Evolutionary conservation across 495 filamentous ascomycete genomes (phyloP).

Genomic region (Penicillium arizonense): DNA sequence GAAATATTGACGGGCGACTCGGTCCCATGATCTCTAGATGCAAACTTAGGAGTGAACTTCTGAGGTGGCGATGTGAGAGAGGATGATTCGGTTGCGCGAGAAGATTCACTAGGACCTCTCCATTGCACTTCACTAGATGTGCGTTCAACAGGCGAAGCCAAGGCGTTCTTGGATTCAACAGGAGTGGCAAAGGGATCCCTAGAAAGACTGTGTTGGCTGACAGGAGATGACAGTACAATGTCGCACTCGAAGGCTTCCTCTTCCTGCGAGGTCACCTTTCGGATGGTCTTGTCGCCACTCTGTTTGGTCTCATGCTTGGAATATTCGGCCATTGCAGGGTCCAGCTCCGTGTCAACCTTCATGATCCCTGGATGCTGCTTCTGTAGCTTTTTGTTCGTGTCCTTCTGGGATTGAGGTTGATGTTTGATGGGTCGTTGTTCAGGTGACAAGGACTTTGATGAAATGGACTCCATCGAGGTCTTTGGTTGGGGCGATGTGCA

Average conservation of each 20-base stretch:
- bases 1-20: slow-evolving; percentile 80
- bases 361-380: slow-evolving; percentile 16
- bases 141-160: slow-evolving; percentile 29
- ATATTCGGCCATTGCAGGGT: slow-evolving; percentile 15
- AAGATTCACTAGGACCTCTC: slow-evolving; percentile 14
- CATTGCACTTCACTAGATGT: slow-evolving; percentile 25
- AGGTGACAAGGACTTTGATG: slow-evolving; percentile 31
- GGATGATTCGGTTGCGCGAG: slow-evolving; percentile 7
- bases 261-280: slow-evolving; percentile 38
- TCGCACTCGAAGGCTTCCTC: slow-evolving; percentile 20
- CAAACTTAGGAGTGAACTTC: slow-evolving; percentile 42
- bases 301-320: slow-evolving; percentile 8
- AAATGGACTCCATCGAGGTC: slow-evolving; percentile 48
- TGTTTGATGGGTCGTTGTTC: slow-evolving; percentile 49
- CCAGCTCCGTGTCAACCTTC: slow-evolving; percentile 4
- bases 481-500: slow-evolving; percentile 52
- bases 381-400: slow-evolving; percentile 10
- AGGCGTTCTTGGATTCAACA: slow-evolving; percentile 16
- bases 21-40: slow-evolving; percentile 40
- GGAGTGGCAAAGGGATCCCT: slow-evolving; percentile 29
- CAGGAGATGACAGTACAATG: slow-evolving; percentile 17
- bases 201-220: slow-evolving; percentile 18
- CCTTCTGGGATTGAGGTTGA: background rate
- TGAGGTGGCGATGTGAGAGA: slow-evolving; percentile 38
- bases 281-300: slow-evolving; percentile 32